Evolutionary conservation across 2,329 filamentous ascomycete species (phyloP).

Genomic region (Clarireedia sp.): DNA sequence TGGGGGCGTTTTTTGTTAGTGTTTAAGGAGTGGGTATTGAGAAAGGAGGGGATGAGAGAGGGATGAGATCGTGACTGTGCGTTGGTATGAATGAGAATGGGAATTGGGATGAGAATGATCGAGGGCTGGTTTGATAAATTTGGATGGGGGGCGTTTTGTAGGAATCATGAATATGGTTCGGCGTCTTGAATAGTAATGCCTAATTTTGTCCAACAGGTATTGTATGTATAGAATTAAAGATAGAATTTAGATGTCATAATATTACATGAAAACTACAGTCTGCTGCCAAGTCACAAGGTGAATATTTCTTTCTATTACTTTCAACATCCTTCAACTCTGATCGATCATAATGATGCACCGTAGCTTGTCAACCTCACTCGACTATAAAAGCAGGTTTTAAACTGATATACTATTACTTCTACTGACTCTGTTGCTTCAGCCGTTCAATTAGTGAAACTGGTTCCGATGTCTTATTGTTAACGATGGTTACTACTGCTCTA

Average conservation of each 20-base stretch:
- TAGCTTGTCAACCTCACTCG: no score
- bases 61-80: background rate
- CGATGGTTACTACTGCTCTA: no score
- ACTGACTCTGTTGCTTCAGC: no score
- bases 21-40: background rate
- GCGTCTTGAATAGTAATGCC: background rate
- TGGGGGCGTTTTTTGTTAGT: constrained; percentile 6
- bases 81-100: background rate
- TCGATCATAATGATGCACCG: no score
- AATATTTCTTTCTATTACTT: no score
- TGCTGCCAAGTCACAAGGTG: no score
- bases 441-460: no score
- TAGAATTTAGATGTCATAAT: background rate
- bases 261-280: background rate
- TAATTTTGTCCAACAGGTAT: background rate
- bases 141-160: no score
- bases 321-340: no score
- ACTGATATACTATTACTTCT: no score
- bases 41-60: background rate
- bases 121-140: background rate
- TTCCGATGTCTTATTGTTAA: no score
- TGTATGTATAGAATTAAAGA: background rate
- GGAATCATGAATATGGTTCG: background rate
- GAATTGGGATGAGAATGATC: background rate
- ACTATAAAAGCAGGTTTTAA: no score